These are phyloP conservation scores for Colletotrichum ledebouriae DNA, from an alignment of 2,329 filamentous ascomycete species.

Conservation along the genomic window DNA sequence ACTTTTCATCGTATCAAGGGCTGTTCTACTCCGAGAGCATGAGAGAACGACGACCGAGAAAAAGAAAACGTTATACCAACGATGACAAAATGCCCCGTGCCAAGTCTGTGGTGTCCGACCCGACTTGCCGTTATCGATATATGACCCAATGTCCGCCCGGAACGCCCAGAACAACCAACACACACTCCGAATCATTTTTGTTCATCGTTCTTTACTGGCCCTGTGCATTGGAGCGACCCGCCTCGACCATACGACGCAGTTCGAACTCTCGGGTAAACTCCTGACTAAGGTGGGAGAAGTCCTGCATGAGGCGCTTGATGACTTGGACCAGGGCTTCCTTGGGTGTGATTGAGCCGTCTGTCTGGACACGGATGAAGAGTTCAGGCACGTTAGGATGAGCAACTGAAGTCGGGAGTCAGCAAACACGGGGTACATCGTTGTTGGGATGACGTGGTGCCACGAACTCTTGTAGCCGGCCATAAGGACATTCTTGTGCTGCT, in stretches of 20 bases:
- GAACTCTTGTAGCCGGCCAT: constrained; percentile 93
- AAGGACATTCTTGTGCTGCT: constrained; percentile 84
- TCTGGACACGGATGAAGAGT: constrained; percentile 84
- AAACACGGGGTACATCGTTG: not conserved
- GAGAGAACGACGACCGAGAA: not conserved
- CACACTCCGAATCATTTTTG: constrained; percentile 5
- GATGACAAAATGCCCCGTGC: constrained; percentile 17
- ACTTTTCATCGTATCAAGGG: constrained; percentile 15
- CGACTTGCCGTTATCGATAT: constrained; percentile 28
- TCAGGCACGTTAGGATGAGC: constrained; percentile 73
- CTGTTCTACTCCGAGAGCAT: constrained; percentile 8
- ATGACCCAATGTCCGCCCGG: constrained; percentile 40
- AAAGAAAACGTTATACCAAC: constrained; percentile 16
- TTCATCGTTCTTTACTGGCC: constrained; percentile 43
- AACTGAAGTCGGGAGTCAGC: constrained; percentile 52
- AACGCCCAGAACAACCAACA: constrained; percentile 45
- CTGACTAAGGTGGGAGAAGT: constrained; percentile 83
- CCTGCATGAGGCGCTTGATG: constrained; percentile 85
- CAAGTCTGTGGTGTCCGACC: constrained; percentile 35
- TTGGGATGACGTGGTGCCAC: constrained; percentile 44
- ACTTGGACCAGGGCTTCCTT: constrained; percentile 87
- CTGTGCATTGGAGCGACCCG: constrained; percentile 64
- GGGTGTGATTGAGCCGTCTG: constrained; percentile 88
- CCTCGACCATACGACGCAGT: constrained; percentile 85
- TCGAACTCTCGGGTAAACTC: constrained; percentile 96